Conservation (phyloP, 176 grass and related monocot species). For the Ampelocalamus luodianensis region DNA sequence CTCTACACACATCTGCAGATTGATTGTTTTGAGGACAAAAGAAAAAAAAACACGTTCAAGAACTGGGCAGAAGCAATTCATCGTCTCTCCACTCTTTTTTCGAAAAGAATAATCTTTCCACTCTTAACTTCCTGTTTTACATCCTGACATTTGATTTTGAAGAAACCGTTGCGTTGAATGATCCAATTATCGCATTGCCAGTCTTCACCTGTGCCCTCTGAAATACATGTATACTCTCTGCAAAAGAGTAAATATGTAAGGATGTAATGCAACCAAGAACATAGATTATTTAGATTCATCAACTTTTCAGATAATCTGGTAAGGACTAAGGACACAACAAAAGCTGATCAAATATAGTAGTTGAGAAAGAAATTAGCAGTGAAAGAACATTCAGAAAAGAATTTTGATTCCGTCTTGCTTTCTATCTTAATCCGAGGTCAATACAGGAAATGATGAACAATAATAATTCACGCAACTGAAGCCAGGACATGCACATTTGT, state of each 20-base stretch:
- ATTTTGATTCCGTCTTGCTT: not conserved
- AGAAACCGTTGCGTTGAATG: conserved; percentile 25
- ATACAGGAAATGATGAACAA: not conserved
- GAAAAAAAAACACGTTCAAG: conserved; percentile 11
- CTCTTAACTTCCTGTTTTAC: conserved; percentile 12
- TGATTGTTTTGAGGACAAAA: not conserved
- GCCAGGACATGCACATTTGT: not conserved
- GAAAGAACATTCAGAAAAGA: not conserved
- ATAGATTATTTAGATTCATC: not conserved
- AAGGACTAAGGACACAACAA: not conserved
- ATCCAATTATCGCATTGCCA: not conserved
- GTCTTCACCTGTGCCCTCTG: conserved; percentile 62
- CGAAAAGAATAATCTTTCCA: not conserved
- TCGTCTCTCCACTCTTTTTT: not conserved
- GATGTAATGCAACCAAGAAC: not conserved
- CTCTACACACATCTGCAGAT: conserved; percentile 17
- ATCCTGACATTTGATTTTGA: not conserved
- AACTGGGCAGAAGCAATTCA: conserved; percentile 1
- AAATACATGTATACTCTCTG: conserved; percentile 70
- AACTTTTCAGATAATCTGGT: not conserved
- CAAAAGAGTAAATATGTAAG: conserved; percentile 23
- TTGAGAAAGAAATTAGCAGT: not conserved
- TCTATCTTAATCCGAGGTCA: not conserved
- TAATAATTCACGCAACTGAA: not conserved
- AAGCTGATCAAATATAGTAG: conserved; percentile 10